Evolutionary conservation across 2,329 filamentous ascomycete genomes (phyloP), one percentile per base, ranked within the genome.

Genomic region (Endothia cerciana): DNA sequence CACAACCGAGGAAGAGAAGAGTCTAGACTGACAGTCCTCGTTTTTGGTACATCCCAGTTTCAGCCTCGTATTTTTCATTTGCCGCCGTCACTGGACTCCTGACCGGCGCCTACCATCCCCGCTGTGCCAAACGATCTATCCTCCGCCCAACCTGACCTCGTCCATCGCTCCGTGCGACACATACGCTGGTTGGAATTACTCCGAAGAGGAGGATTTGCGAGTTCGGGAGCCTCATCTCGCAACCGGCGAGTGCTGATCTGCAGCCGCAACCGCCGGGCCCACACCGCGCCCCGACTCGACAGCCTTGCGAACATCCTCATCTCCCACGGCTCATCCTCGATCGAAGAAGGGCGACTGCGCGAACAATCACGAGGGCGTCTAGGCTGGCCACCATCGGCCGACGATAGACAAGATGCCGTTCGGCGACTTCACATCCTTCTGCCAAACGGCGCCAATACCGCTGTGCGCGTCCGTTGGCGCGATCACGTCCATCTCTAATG

Each of bases 351-450:
- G 30, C 58, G 41, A 57, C 33, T 41, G 40, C 49, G 45, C 49
- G 45, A 61, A 58, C 13, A 36, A 36, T 19, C n/a, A 17, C 60
- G 36, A 57, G 43, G 45, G 38, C 55, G n/a, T 61, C 41, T 36
- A 57, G 33, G 43, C 53, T 19, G 30, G 3, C 53, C 41, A 10
- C 51, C 38, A 6, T 45, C 58, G 62, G 30, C 33, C 19, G 8
- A 36, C 53, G 28, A 56, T 36, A 55, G 55, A 72, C 77, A 88
- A 83, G 79, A 94, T 96, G 85, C 91, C 89, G 70, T 98, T 98
- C 79, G 94, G 94, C 72, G 91, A 97, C 80, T 98, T 98, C 80
- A 87, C 89, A 66, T 83, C 85, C 72, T 90, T 98, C 82, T 99
- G 95, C 86, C 83, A 87, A 72, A 92, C 90, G 81, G 91, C 92